phyloP scores from a whole-genome alignment of 768 basidiomycete genomes.

The Rhodotorula paludigena region DNA sequence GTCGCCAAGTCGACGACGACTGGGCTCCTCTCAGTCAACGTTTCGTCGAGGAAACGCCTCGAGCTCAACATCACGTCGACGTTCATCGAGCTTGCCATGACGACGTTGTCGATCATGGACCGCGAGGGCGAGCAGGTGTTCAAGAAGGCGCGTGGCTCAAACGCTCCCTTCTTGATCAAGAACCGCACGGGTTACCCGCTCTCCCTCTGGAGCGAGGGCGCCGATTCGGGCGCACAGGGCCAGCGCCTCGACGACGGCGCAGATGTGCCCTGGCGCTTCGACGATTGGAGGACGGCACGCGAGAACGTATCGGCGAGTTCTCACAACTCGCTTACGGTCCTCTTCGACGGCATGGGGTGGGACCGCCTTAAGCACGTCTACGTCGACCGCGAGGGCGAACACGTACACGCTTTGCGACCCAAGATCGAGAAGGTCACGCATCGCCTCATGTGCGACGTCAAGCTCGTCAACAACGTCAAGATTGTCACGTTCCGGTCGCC shows the following conservation, averaged over 20 bases:
- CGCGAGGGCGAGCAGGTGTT: constrained; percentile 67
- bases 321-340: constrained; percentile 80
- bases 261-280: constrained; percentile 88
- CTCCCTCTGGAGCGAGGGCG: constrained; percentile 76
- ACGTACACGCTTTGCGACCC: constrained; percentile 77
- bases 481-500: constrained; percentile 88
- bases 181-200: constrained; percentile 86
- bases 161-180: constrained; percentile 85
- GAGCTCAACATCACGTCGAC: constrained; percentile 87
- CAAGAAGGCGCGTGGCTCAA: constrained; percentile 73
- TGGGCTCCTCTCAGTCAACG: constrained; percentile 54
- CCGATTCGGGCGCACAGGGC: constrained; percentile 47
- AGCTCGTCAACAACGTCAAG: constrained; percentile 86
- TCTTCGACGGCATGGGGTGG: constrained; percentile 79
- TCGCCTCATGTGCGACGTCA: constrained; percentile 81
- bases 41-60: constrained; percentile 72
- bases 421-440: constrained; percentile 65
- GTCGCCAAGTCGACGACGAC: constrained; percentile 34
- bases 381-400: constrained; percentile 91
- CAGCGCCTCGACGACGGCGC: constrained; percentile 61
- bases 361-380: constrained; percentile 80
- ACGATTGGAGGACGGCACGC: constrained; percentile 88
- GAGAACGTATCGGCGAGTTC: constrained; percentile 60
- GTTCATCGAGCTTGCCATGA: constrained; percentile 77
- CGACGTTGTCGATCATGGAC: constrained; percentile 66